These are phyloP conservation scores for Termitomyces titanicus DNA, from an alignment of 768 basidiomycete genomes.

Conservation along the genomic window DNA sequence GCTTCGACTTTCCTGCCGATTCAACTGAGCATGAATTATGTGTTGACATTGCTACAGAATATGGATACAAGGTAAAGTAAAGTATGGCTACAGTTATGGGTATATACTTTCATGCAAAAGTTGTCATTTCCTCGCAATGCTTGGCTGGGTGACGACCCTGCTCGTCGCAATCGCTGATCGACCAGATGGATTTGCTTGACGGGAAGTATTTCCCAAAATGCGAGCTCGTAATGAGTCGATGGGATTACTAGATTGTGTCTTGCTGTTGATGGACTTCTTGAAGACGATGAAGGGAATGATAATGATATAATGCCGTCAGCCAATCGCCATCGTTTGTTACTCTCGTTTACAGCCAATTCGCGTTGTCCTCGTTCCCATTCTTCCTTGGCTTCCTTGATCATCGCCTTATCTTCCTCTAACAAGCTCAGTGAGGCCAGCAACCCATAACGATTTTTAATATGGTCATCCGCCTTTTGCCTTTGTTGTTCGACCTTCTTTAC, in stretches of 20 bases:
- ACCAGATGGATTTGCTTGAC: slow-evolving; percentile 27
- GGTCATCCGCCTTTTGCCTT: slow-evolving; percentile 67
- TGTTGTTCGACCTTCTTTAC: slow-evolving; percentile 79
- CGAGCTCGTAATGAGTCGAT: slow-evolving; percentile 47
- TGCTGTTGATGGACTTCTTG: slow-evolving; percentile 17
- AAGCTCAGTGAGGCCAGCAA: slow-evolving; percentile 67
- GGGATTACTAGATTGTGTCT: slow-evolving; percentile 20
- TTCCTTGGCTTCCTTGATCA: slow-evolving; percentile 55
- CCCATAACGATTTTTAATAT: slow-evolving; percentile 71
- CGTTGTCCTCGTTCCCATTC: slow-evolving; percentile 56
- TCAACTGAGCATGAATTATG: background rate
- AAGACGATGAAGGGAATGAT: slow-evolving; percentile 22
- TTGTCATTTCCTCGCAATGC: background rate
- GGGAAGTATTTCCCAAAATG: slow-evolving; percentile 55
- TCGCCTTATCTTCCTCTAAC: slow-evolving; percentile 60
- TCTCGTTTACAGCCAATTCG: slow-evolving; percentile 40
- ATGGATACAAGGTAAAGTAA: background rate
- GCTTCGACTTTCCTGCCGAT: slow-evolving; percentile 51
- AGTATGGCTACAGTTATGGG: background rate
- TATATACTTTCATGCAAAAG: background rate
- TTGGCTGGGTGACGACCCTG: background rate
- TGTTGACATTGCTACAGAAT: background rate
- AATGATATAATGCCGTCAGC: slow-evolving; percentile 23
- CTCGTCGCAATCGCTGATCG: background rate
- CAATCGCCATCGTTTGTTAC: slow-evolving; percentile 46